A percentile compares a stretch with the other conserved stretches of the same genome.
Conservation (phyloP, 768 basidiomycete species). For the Termitomyces titanicus region DNA sequence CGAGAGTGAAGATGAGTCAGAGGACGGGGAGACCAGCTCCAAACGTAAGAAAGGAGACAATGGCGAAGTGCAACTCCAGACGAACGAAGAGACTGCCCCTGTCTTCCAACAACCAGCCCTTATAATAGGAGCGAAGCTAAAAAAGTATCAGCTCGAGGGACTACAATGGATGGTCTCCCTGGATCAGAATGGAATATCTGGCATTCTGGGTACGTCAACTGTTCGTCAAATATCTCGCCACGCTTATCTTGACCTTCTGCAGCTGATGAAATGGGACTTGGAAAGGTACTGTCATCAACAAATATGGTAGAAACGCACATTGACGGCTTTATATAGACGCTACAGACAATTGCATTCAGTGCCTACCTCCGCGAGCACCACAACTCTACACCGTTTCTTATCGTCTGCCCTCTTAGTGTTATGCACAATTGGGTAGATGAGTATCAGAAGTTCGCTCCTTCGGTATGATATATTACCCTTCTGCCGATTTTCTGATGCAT, state of each 20-base stretch:
- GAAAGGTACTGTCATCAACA: conserved; percentile 50
- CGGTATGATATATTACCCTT: conserved; percentile 32
- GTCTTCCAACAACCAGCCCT: conserved; percentile 71
- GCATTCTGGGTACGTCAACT: conserved; percentile 56
- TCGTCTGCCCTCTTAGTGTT: conserved; percentile 93
- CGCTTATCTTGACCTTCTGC: neutral
- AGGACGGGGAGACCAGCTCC: conserved; percentile 7
- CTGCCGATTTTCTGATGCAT: neutral
- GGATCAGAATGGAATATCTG: conserved; percentile 81
- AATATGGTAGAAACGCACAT: neutral
- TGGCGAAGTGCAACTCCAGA: conserved; percentile 7
- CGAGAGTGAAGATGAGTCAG: conserved; percentile 14
- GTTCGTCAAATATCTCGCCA: conserved; percentile 2
- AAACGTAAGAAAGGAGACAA: conserved; percentile 22
- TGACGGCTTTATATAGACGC: conserved; percentile 53
- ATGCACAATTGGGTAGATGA: conserved; percentile 90
- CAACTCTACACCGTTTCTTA: conserved; percentile 71
- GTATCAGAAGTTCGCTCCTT: conserved; percentile 79
- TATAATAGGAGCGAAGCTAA: conserved; percentile 82
- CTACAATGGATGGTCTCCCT: conserved; percentile 93
- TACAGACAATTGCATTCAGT: conserved; percentile 93
- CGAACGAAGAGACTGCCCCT: conserved; percentile 22
- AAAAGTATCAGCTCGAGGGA: conserved; percentile 91
- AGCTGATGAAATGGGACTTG: conserved; percentile 96
- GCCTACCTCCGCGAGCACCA: conserved; percentile 80